Evolutionary conservation across 1,284 basidiomycete genomes (phyloP).

Genomic region (Puccinia horiana): DNA sequence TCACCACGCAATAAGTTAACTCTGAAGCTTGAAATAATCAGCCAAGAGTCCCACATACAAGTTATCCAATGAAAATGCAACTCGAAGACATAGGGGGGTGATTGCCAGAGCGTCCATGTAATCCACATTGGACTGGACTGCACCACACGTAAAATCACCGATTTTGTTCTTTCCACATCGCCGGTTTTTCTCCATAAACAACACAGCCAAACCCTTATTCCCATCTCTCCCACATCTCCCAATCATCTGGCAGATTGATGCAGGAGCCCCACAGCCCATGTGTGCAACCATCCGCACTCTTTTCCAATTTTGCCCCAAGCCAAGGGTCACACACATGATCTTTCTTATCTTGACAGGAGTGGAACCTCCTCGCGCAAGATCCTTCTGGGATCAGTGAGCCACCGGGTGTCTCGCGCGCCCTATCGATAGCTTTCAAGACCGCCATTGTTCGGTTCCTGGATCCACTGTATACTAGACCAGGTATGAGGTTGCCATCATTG

Average conservation of each 20-base stretch:
- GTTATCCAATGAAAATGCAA: background rate
- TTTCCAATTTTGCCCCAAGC: constrained; percentile 27
- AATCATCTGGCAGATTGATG: constrained; percentile 2
- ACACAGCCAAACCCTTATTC: background rate
- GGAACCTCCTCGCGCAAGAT: background rate
- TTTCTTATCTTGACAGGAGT: constrained; percentile 12
- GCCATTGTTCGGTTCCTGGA: background rate
- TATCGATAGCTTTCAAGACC: background rate
- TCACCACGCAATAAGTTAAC: background rate
- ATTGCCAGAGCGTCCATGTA: background rate
- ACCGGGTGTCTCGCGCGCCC: background rate
- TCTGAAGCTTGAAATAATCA: background rate
- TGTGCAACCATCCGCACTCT: background rate
- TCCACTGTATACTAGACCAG: constrained; percentile 12
- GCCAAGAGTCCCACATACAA: background rate
- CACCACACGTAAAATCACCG: background rate
- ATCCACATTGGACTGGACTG: background rate
- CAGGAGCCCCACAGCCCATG: background rate
- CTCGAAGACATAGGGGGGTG: constrained; percentile 2
- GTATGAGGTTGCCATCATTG: background rate
- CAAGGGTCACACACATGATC: background rate
- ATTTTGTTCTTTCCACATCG: background rate
- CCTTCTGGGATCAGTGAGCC: background rate
- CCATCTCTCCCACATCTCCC: constrained; percentile 5
- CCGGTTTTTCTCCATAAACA: background rate